A percentile compares a stretch with the other conserved stretches of the same genome.
Conservation (phyloP, 2,329 filamentous ascomycete genomes). For the Xylariaceae sp. region DNA sequence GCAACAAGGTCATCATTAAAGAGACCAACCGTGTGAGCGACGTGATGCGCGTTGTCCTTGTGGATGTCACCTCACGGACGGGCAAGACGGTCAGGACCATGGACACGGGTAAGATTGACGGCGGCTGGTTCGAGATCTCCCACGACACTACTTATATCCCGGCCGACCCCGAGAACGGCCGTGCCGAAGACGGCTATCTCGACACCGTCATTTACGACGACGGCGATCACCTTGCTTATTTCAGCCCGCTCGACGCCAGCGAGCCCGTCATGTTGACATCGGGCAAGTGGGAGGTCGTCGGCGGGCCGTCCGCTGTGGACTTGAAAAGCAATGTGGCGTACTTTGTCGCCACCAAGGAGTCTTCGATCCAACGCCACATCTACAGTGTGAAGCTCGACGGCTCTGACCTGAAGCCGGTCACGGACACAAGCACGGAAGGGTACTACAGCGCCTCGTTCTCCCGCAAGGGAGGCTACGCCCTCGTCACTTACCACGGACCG, state of each 20-base stretch:
- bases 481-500: conserved; percentile 82
- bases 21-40: conserved; percentile 95
- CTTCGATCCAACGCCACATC: conserved; percentile 82
- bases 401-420: conserved; percentile 64
- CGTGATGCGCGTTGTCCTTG: conserved; percentile 76
- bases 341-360: conserved; percentile 80
- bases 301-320: conserved; percentile 79
- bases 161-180: conserved; percentile 69
- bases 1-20: conserved; percentile 76
- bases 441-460: conserved; percentile 87
- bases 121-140: conserved; percentile 94
- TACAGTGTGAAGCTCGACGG: conserved; percentile 87
- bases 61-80: conserved; percentile 68
- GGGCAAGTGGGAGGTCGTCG: conserved; percentile 86
- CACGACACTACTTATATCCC: conserved; percentile 82
- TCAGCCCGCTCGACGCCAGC: conserved; percentile 76
- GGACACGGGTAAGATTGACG: conserved; percentile 79
- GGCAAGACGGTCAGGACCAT: conserved; percentile 75
- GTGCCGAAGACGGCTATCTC: conserved; percentile 81
- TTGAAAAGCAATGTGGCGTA: conserved; percentile 83
- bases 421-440: conserved; percentile 65
- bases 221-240: conserved; percentile 90
- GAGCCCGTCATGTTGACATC: conserved; percentile 81
- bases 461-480: conserved; percentile 68
- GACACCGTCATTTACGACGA: conserved; percentile 83